phyloP scores from a whole-genome alignment of 1,284 basidiomycete species.

The Moesziomyces antarcticus region DNA sequence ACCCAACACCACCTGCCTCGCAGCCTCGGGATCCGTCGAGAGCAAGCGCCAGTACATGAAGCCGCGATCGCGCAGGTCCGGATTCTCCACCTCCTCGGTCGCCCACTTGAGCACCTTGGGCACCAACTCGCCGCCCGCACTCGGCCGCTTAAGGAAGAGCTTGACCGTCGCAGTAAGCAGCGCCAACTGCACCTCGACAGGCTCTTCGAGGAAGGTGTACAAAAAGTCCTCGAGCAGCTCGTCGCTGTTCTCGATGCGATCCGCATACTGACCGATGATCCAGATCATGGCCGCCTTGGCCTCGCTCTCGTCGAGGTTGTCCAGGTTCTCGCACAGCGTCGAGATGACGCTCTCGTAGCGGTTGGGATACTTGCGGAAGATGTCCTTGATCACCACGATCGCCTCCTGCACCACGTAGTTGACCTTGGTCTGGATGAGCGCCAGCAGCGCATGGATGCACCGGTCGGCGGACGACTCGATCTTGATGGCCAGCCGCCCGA shows the following conservation, averaged over 20 bases:
- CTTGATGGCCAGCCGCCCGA: constrained; percentile 96
- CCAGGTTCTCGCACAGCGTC: constrained; percentile 89
- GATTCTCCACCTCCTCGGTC: constrained; percentile 96
- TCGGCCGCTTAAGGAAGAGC: constrained; percentile 93
- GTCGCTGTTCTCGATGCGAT: constrained; percentile 94
- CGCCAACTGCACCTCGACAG: constrained; percentile 93
- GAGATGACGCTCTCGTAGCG: constrained; percentile 96
- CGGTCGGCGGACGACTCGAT: constrained; percentile 87
- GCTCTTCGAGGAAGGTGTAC: constrained; percentile 91
- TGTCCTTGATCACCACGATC: constrained; percentile 96
- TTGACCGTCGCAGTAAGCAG: constrained; percentile 95
- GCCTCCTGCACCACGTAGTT: constrained; percentile 98
- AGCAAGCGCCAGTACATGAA: constrained; percentile 99
- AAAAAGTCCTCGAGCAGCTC: constrained; percentile 92
- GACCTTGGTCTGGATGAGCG: constrained; percentile 91
- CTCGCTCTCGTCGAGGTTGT: constrained; percentile 92
- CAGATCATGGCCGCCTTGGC: constrained; percentile 97
- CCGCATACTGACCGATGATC: constrained; percentile 97
- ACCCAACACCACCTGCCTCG: constrained; percentile 87
- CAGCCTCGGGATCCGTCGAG: constrained; percentile 86
- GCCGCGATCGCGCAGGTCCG: constrained; percentile 93
- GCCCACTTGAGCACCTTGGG: constrained; percentile 96
- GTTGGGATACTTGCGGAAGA: constrained; percentile 96
- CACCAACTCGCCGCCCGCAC: constrained; percentile 87
- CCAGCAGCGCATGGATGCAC: constrained; percentile 87